Evolutionary conservation across 208 protist genomes (phyloP).

Genomic region (Leptomonas seymouri): DNA sequence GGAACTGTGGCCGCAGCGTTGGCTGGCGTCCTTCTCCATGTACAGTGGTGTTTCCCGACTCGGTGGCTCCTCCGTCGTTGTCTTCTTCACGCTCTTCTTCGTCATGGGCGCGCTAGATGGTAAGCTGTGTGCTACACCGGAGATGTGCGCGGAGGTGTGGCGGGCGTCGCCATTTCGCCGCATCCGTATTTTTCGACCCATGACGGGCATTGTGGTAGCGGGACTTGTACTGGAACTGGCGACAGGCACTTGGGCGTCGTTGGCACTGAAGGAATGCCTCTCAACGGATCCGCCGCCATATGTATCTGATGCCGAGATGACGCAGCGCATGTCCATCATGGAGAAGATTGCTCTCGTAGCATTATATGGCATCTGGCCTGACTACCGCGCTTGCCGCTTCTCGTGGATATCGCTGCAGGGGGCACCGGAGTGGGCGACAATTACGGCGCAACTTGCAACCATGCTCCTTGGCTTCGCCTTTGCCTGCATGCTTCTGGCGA

Average conservation of each 20-base stretch:
- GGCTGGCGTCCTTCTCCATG: slow-evolving; percentile 61
- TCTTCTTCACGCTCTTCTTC: slow-evolving; percentile 54
- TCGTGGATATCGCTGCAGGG: slow-evolving; percentile 73
- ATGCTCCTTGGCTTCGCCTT: slow-evolving; percentile 53
- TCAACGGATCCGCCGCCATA: slow-evolving; percentile 34
- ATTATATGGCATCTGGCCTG: slow-evolving; percentile 53
- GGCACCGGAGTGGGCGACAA: slow-evolving; percentile 44
- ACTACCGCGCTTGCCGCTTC: slow-evolving; percentile 60
- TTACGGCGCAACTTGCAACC: slow-evolving; percentile 55
- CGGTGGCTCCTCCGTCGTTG: slow-evolving; percentile 40
- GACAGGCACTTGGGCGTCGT: slow-evolving; percentile 33
- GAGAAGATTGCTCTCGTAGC: slow-evolving; percentile 62
- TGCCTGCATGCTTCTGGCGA: slow-evolving; percentile 28
- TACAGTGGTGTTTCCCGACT: slow-evolving; percentile 55
- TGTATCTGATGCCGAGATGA: slow-evolving; percentile 50
- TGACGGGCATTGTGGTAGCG: slow-evolving; percentile 32
- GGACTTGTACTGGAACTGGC: slow-evolving; percentile 43
- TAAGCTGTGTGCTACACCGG: slow-evolving; percentile 20
- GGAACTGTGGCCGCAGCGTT: slow-evolving; percentile 55
- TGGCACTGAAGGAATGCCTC: slow-evolving; percentile 54
- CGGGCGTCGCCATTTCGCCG: slow-evolving; percentile 21
- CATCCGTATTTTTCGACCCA: slow-evolving; percentile 23
- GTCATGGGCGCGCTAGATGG: slow-evolving; percentile 27
- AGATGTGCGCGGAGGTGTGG: slow-evolving; percentile 17
- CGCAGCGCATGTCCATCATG: slow-evolving; percentile 52